Percentiles rank a stretch among this genome's conserved stretches.
phyloP scores from a whole-genome alignment of 1,139 yeast genomes.

The Candida gigantensis region DNA sequence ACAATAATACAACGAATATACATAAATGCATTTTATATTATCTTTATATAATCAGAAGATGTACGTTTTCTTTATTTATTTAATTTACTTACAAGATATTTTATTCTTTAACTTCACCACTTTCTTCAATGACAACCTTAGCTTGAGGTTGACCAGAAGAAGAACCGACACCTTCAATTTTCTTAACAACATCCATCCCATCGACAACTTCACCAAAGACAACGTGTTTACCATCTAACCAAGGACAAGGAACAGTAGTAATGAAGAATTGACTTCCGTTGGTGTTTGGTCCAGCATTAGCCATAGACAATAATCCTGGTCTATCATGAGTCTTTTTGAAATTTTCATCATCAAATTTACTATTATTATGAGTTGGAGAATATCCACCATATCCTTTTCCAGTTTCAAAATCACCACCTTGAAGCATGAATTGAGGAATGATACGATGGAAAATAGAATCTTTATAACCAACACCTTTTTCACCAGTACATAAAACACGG shows the following conservation, averaged over 20 bases:
- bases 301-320: constrained; percentile 44
- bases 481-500: constrained; percentile 93
- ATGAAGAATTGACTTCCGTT: constrained; percentile 46
- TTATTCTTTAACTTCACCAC: constrained; percentile 28
- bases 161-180: constrained; percentile 38
- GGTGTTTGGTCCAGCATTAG: constrained; percentile 46
- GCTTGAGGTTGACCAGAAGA: constrained; percentile 29
- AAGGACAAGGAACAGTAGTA: constrained; percentile 45
- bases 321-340: constrained; percentile 34
- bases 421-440: constrained; percentile 46
- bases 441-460: constrained; percentile 60
- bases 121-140: constrained; percentile 39
- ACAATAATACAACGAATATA: constrained; percentile 1
- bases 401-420: constrained; percentile 46
- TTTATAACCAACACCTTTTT: constrained; percentile 63
- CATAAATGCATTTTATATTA: constrained; percentile 2
- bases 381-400: constrained; percentile 45
- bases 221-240: constrained; percentile 46
- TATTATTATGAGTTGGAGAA: constrained; percentile 36
- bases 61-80: too few relatives aligned
- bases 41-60: too few relatives aligned
- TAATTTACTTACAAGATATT: too few relatives aligned
- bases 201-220: constrained; percentile 46
- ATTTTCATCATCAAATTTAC: constrained; percentile 40
- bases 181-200: constrained; percentile 40